These are phyloP conservation scores for Saccharomycopsis capsularis DNA, from an alignment of 805 yeast genomes.

Conservation along the genomic window DNA sequence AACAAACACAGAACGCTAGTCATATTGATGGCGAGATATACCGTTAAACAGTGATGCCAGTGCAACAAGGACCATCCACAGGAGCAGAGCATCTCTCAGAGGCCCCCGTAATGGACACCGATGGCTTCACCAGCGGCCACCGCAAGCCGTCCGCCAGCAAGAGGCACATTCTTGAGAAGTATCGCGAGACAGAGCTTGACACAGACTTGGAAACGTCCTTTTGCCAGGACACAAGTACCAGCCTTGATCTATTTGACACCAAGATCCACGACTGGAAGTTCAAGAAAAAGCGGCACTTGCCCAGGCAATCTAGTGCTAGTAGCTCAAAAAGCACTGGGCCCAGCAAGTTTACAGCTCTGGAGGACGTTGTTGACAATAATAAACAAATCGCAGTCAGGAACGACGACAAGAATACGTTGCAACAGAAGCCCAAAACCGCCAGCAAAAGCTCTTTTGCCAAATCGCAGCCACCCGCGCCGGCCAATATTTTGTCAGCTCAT, in stretches of 20 bases:
- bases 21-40: too few species aligned
- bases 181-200: constrained; percentile 14
- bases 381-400: too few species aligned
- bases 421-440: background rate
- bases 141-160: background rate
- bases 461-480: background rate
- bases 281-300: constrained; percentile 3
- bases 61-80: too few species aligned
- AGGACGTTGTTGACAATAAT: too few species aligned
- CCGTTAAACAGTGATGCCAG: too few species aligned
- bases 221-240: constrained; percentile 3
- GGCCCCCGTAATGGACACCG: too few species aligned
- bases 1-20: too few species aligned
- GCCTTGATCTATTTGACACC: constrained; percentile 8
- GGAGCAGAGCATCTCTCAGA: too few species aligned
- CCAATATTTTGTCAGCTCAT: background rate
- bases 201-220: constrained; percentile 19
- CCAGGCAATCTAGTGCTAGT: too few species aligned
- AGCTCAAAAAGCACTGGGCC: too few species aligned
- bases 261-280: constrained; percentile 17
- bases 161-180: constrained; percentile 5
- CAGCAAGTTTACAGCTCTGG: too few species aligned
- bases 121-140: too few species aligned
- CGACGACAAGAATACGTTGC: background rate
- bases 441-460: background rate